phyloP scores from a whole-genome alignment of 2,329 filamentous ascomycete genomes.

The Penicillium sp. region DNA sequence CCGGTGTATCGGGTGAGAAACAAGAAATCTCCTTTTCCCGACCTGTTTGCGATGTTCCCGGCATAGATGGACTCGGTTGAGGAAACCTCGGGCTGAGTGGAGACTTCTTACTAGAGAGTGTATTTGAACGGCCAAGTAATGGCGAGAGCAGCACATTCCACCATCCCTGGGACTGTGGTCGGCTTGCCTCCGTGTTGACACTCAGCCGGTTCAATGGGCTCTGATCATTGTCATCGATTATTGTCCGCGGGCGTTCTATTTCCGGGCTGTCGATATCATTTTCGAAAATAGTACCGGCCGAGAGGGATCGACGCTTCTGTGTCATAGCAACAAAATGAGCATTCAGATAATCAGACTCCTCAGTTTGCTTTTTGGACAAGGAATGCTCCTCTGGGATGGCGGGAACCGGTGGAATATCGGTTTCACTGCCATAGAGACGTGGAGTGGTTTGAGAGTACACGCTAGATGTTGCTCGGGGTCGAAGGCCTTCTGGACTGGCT shows the following conservation, averaged over 20 bases:
- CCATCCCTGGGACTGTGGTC: slow-evolving; percentile 50
- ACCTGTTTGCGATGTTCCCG: neutral
- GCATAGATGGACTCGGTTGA: neutral
- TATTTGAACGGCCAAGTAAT: slow-evolving; percentile 27
- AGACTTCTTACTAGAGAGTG: slow-evolving; percentile 24
- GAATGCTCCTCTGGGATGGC: slow-evolving; percentile 38
- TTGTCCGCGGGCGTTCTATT: neutral
- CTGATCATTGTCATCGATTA: slow-evolving; percentile 24
- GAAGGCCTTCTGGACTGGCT: slow-evolving; percentile 23
- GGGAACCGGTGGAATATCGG: slow-evolving; percentile 42
- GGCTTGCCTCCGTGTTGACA: slow-evolving; percentile 37
- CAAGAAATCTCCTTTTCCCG: slow-evolving; percentile 20
- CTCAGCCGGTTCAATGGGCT: slow-evolving; percentile 32
- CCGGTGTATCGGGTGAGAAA: slow-evolving; percentile 33
- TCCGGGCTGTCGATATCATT: slow-evolving; percentile 26
- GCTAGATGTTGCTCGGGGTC: slow-evolving; percentile 41
- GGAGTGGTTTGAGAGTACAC: slow-evolving; percentile 46
- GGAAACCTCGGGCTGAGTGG: slow-evolving; percentile 27
- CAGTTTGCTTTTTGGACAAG: slow-evolving; percentile 12
- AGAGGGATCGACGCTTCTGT: slow-evolving; percentile 32
- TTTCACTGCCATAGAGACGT: slow-evolving; percentile 22
- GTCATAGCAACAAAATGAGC: slow-evolving; percentile 19
- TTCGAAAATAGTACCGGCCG: slow-evolving; percentile 40
- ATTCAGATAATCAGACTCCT: slow-evolving; percentile 11
- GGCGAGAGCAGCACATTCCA: slow-evolving; percentile 51